Evolutionary conservation across 139 green algal species (phyloP), one percentile per base, ranked within the genome.

Genomic region (Volvox africanus): DNA sequence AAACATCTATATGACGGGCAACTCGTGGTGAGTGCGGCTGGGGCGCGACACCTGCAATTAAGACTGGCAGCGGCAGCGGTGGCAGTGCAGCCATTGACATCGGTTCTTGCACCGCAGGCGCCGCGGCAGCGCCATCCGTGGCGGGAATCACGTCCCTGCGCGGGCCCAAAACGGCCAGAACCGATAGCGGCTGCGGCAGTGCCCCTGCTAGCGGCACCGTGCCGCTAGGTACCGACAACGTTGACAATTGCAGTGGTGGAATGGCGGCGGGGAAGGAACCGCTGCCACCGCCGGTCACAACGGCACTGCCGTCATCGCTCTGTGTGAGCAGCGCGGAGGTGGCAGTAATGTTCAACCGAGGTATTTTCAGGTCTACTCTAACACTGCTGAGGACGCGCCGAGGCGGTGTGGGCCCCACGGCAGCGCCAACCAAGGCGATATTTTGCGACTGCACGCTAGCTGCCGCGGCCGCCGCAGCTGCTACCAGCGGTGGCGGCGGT

Each of bases 401-500:
- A 28, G 36, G 67, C 62, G 84, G 62, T n/a, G 68, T 62, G 22
- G 83, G 67, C 11, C 61, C 67, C 11, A 35, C 67, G 26, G 67
- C 32, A 18, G 82, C 82, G 20, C 33, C 65, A 14, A 32, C 68
- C 21, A 69, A 65, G 24, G 84, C 84, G 68, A 35, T 61, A 6
- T 55, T 33, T 61, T 87, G 71, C 19, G 35, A 36, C 11, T 28
- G 82, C 1, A 67, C 61, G 33, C 18, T 35, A 19, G 82, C 65
- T 14, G 84, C 83, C 24, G 83, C 67, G 26, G 71, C 76, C 76
- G 76, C 76, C 32, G 81, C 81, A 9, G 82, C 82, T 67, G 80
- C 67, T 37, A 89, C 36, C 65, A 69, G 65, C 84, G 84, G 84
- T 67, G 84, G 84, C 0, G 67, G 36, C 36, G 80, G n/a, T 0